A percentile compares a stretch with the other conserved stretches of the same genome.
These are phyloP conservation scores for Arabidopsis hybrid DNA, from an alignment of 441 rosid genomes.

Conservation along the genomic window DNA sequence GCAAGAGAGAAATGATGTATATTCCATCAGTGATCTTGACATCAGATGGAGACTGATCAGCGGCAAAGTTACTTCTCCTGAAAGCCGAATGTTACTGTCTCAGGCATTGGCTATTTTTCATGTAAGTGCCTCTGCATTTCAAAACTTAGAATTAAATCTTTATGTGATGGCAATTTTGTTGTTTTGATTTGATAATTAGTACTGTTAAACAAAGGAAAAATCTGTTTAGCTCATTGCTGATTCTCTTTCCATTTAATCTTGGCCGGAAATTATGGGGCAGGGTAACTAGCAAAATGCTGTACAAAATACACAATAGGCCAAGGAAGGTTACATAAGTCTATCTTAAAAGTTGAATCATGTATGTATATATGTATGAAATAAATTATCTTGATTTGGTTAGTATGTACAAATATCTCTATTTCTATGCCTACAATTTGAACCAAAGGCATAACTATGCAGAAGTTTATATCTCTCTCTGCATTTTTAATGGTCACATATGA, in stretches of 20 bases:
- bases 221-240: slow-evolving; percentile 14
- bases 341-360: background rate
- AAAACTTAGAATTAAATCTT: background rate
- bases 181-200: slow-evolving; percentile 14
- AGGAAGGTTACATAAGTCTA: slow-evolving; percentile 18
- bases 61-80: slow-evolving; percentile 71
- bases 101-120: slow-evolving; percentile 88
- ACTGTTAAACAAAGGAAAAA: background rate
- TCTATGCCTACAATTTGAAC: background rate
- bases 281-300: slow-evolving; percentile 4
- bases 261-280: slow-evolving; percentile 2
- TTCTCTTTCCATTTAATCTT: background rate
- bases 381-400: slow-evolving; percentile 1
- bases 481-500: slow-evolving; percentile 14
- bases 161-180: slow-evolving; percentile 4
- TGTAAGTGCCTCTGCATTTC: slow-evolving; percentile 54
- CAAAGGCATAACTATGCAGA: background rate
- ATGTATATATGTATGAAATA: background rate
- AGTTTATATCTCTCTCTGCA: background rate
- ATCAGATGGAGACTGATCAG: slow-evolving; percentile 83
- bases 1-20: slow-evolving; percentile 65
- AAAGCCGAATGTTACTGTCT: slow-evolving; percentile 76
- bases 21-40: slow-evolving; percentile 49
- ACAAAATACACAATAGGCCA: background rate
- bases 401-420: background rate